Conservation (phyloP, 2,329 filamentous ascomycete genomes). For the Fusarium incarnatum region DNA sequence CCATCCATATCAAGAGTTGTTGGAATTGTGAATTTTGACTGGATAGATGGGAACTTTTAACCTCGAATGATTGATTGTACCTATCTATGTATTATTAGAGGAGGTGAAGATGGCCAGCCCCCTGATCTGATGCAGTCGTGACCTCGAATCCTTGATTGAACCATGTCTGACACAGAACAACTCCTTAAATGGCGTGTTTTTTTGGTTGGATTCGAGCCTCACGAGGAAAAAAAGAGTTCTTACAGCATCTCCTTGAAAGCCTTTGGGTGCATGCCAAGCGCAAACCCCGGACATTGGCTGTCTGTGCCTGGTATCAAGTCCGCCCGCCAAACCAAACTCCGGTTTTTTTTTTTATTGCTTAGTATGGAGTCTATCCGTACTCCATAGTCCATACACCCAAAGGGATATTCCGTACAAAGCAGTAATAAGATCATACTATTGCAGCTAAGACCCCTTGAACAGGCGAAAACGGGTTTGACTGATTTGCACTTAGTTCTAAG, state of each 20-base stretch:
- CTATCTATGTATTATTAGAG: not conserved
- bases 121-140: slow-evolving; percentile 3
- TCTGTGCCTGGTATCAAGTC: slow-evolving; percentile 43
- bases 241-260: slow-evolving; percentile 21
- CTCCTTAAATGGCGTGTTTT: slow-evolving; percentile 42
- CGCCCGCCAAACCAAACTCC: slow-evolving; percentile 27
- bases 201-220: slow-evolving; percentile 5
- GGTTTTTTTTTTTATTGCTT: slow-evolving; percentile 21
- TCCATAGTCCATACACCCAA: not conserved
- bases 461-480: slow-evolving; percentile 9
- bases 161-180: slow-evolving; percentile 28
- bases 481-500: slow-evolving; percentile 12
- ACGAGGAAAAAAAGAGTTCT: slow-evolving; percentile 3
- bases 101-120: not conserved
- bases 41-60: not conserved
- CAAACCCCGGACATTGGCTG: slow-evolving; percentile 37
- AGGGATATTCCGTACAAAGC: not conserved
- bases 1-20: not conserved
- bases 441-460: slow-evolving; percentile 17
- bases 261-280: slow-evolving; percentile 39
- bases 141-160: slow-evolving; percentile 10
- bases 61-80: not conserved
- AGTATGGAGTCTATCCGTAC: not conserved
- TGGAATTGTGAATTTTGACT: not conserved
- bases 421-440: slow-evolving; percentile 5